Evolutionary conservation across 2,329 filamentous ascomycete species (phyloP).

Genomic region (Xylaria sp.): DNA sequence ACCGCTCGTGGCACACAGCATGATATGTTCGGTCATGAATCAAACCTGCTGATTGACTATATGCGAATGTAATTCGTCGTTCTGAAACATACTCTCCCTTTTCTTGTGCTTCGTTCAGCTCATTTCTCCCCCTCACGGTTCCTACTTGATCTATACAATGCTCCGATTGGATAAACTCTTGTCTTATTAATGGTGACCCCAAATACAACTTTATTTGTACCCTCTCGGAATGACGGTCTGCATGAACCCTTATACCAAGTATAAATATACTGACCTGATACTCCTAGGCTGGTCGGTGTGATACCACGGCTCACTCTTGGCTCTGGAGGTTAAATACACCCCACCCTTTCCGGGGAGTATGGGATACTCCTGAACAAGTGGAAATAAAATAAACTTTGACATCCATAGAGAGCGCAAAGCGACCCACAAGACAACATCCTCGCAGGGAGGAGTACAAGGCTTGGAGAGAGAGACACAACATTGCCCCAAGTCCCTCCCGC

Average conservation of each 20-base stretch:
- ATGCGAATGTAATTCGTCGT: background rate
- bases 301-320: too few species aligned
- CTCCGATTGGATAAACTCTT: background rate
- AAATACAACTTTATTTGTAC: background rate
- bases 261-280: background rate
- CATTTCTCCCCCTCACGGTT: background rate
- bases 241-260: background rate
- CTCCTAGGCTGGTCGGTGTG: background rate
- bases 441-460: background rate
- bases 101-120: background rate
- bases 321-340: too few species aligned
- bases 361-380: background rate
- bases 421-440: background rate
- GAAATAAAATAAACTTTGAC: background rate
- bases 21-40: background rate
- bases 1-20: background rate
- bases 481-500: too few species aligned
- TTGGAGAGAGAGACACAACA: too few species aligned
- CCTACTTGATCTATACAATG: background rate
- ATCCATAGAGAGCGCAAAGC: background rate
- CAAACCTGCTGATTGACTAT: background rate
- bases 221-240: background rate
- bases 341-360: too few species aligned
- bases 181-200: background rate
- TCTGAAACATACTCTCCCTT: background rate